A percentile compares a stretch with the other conserved stretches of the same genome.
phyloP scores from a whole-genome alignment of 2,329 filamentous ascomycete species.

The Penicillium polonicum region DNA sequence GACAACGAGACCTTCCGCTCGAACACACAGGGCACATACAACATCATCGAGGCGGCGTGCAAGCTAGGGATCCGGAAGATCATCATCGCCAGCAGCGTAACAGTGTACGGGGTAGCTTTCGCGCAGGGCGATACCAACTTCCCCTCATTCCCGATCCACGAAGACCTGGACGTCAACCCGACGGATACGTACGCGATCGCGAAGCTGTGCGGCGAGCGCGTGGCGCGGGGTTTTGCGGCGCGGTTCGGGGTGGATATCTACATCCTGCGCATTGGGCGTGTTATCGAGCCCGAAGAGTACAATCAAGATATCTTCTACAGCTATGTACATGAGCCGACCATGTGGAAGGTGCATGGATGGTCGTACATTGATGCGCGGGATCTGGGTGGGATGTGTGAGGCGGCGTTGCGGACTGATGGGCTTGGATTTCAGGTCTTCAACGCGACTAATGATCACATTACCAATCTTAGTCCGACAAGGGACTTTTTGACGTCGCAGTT shows the following conservation, averaged over 20 bases:
- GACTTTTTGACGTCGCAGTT: constrained; percentile 52
- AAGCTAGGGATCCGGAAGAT: constrained; percentile 63
- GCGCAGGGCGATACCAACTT: constrained; percentile 59
- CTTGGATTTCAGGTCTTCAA: constrained; percentile 64
- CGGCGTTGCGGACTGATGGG: constrained; percentile 51
- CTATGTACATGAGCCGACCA: constrained; percentile 52
- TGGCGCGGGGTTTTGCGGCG: constrained; percentile 56
- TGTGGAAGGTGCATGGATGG: constrained; percentile 60
- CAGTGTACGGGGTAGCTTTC: constrained; percentile 64
- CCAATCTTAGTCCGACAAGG: constrained; percentile 49
- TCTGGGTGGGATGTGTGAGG: constrained; percentile 60
- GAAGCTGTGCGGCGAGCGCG: constrained; percentile 60
- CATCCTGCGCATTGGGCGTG: constrained; percentile 60
- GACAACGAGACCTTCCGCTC: constrained; percentile 59
- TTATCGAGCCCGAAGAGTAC: constrained; percentile 63
- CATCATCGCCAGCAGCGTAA: constrained; percentile 59
- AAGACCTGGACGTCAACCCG: constrained; percentile 60
- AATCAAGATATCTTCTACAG: constrained; percentile 50
- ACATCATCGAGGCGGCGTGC: constrained; percentile 62
- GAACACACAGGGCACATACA: constrained; percentile 60
- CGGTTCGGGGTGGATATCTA: constrained; percentile 60
- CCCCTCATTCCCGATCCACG: constrained; percentile 58
- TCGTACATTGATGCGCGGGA: constrained; percentile 63
- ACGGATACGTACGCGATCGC: constrained; percentile 62
- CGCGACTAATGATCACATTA: constrained; percentile 62